phyloP scores from a whole-genome alignment of 1,284 basidiomycete species.

The Melampsora medusae region DNA sequence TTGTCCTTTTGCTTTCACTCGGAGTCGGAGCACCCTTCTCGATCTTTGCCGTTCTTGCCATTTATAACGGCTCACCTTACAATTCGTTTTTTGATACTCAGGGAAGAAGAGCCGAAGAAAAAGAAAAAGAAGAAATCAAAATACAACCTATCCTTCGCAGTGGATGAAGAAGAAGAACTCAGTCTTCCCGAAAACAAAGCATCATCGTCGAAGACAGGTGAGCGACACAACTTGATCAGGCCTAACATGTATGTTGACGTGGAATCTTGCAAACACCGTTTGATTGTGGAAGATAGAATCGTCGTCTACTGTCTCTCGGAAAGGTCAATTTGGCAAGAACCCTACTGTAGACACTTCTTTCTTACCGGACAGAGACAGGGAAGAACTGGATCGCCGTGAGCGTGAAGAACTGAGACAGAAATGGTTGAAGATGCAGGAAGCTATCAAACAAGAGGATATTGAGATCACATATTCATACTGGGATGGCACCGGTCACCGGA shows the following conservation, averaged over 20 bases:
- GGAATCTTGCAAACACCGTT: not conserved
- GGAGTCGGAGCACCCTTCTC: not conserved
- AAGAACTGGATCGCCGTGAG: conserved; percentile 82
- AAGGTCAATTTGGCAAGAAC: conserved; percentile 83
- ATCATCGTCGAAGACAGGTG: conserved; percentile 50
- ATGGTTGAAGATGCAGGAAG: conserved; percentile 85
- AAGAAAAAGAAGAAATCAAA: conserved; percentile 77
- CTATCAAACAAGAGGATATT: conserved; percentile 81
- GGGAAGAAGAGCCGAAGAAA: conserved; percentile 62
- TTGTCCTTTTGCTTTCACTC: conserved; percentile 1
- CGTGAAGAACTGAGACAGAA: conserved; percentile 83
- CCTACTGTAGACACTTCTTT: conserved; percentile 97
- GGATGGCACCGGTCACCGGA: conserved; percentile 96
- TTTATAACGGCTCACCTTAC: not conserved
- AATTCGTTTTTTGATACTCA: conserved; percentile 50
- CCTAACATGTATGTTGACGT: not conserved
- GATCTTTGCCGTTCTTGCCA: not conserved
- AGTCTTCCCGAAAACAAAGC: conserved; percentile 47
- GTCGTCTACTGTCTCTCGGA: conserved; percentile 59
- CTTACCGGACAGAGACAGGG: conserved; percentile 90
- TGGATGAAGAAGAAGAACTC: conserved; percentile 68
- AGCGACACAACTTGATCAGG: conserved; percentile 45
- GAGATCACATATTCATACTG: conserved; percentile 94
- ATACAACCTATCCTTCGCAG: conserved; percentile 81
- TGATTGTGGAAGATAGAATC: conserved; percentile 42